Conservation (phyloP, 2,329 filamentous ascomycete genomes). For the Fusarium tuaranense region DNA sequence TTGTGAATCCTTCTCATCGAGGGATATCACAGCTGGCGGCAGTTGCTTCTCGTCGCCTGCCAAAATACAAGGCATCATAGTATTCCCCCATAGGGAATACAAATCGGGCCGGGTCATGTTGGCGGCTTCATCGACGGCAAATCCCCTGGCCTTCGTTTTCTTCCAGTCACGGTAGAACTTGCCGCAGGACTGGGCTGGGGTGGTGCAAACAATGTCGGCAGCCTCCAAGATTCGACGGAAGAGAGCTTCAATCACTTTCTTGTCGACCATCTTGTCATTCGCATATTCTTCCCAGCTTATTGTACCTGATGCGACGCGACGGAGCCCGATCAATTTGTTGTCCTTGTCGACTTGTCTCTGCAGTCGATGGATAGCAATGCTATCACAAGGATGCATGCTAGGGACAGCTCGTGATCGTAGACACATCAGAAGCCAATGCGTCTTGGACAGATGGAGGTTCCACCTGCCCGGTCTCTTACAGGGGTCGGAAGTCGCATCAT, state of each 20-base stretch:
- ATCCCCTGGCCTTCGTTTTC: neutral
- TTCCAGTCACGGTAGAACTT: neutral
- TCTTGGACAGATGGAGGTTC: neutral
- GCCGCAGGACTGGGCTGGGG: neutral
- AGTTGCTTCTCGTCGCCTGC: too few relatives aligned
- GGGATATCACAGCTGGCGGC: neutral
- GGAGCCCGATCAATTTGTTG: neutral
- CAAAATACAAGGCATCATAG: neutral
- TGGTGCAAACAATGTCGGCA: neutral
- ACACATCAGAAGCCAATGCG: rapidly evolving
- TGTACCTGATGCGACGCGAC: neutral
- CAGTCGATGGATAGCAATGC: neutral
- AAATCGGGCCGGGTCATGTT: neutral
- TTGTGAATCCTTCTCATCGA: neutral
- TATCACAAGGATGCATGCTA: rapidly evolving
- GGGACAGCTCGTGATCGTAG: neutral
- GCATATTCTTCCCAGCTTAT: neutral
- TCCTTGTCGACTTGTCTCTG: neutral
- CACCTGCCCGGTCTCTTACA: neutral
- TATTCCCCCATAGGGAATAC: neutral
- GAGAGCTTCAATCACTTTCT: neutral
- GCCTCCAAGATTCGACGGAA: neutral
- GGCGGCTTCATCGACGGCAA: neutral
- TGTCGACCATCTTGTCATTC: neutral
- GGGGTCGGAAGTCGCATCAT: neutral